Evolutionary conservation across 257 asterid genomes (phyloP).

Genomic region (Buddleja alternifolia): DNA sequence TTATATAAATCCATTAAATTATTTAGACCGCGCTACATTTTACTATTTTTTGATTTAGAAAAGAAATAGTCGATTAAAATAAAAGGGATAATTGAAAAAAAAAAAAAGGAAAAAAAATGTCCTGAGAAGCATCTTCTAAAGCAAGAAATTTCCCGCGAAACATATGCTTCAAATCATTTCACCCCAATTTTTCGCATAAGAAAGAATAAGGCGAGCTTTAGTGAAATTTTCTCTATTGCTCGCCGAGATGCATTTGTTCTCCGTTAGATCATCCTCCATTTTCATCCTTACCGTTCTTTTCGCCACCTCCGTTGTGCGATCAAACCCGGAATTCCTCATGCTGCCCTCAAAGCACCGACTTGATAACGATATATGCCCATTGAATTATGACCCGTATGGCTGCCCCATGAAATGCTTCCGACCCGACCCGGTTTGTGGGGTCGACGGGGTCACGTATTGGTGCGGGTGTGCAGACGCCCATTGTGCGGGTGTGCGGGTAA

Average conservation of each 20-base stretch:
- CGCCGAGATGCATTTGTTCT: conserved; percentile 38
- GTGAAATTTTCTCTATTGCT: conserved; percentile 27
- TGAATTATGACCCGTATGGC: conserved; percentile 27
- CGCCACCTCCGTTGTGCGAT: conserved; percentile 47
- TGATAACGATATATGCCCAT: conserved; percentile 51
- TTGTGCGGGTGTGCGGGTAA: conserved; percentile 78
- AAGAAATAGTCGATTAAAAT: too few species aligned
- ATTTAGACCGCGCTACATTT: too few species aligned
- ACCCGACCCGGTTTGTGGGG: conserved; percentile 92
- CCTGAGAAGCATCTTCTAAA: neutral
- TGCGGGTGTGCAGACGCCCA: conserved; percentile 96
- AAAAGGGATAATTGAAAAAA: too few species aligned
- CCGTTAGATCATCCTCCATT: conserved; percentile 31
- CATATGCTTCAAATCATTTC: too few species aligned
- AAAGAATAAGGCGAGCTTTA: too few species aligned
- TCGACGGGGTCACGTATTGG: conserved; percentile 88
- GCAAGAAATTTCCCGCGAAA: conserved; percentile 7
- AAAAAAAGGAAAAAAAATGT: too few species aligned
- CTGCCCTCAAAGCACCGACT: conserved; percentile 50
- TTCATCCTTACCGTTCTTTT: conserved; percentile 39
- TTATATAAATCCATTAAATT: too few species aligned
- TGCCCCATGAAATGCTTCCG: conserved; percentile 92
- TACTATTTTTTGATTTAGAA: too few species aligned
- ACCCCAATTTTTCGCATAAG: too few species aligned
- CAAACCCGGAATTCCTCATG: conserved; percentile 42